These are phyloP conservation scores for Martiniozyma asiatica DNA, from an alignment of 1,139 yeast species.

Conservation along the genomic window DNA sequence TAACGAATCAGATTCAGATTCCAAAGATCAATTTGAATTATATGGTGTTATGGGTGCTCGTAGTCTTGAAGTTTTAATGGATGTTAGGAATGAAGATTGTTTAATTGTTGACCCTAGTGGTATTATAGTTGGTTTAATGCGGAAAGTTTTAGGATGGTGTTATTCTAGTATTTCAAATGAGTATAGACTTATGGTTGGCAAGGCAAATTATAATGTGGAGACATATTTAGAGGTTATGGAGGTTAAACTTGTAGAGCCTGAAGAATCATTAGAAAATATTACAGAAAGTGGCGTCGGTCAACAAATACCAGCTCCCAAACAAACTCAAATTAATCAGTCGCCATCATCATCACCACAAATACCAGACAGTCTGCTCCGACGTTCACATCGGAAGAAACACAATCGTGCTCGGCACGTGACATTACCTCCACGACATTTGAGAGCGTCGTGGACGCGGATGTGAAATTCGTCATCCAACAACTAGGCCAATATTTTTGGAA, in stretches of 20 bases:
- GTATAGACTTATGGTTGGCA: slow-evolving; percentile 63
- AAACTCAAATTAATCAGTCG: not conserved
- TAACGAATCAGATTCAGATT: slow-evolving; percentile 16
- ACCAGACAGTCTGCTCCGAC: slow-evolving; percentile 44
- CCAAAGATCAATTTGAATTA: slow-evolving; percentile 13
- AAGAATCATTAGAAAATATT: too few species aligned
- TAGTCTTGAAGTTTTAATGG: slow-evolving; percentile 49
- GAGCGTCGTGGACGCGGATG: too few species aligned
- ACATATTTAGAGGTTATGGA: slow-evolving; percentile 49
- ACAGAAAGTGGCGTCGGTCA: not conserved
- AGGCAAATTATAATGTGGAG: slow-evolving; percentile 70
- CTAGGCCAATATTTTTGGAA: too few species aligned
- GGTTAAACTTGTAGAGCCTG: not conserved
- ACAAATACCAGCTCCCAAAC: not conserved
- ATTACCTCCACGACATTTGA: slow-evolving; percentile 1
- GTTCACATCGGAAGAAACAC: slow-evolving; percentile 42
- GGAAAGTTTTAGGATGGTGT: slow-evolving; percentile 83
- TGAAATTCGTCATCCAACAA: too few species aligned
- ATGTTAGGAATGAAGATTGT: slow-evolving; percentile 51
- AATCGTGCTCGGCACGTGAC: slow-evolving; percentile 18
- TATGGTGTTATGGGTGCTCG: slow-evolving; percentile 66
- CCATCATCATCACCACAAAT: slow-evolving; percentile 58
- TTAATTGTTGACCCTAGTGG: slow-evolving; percentile 72
- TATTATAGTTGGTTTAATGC: slow-evolving; percentile 64
- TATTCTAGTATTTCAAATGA: slow-evolving; percentile 76